Conservation (phyloP, 2,329 filamentous ascomycete genomes). For the Alternaria viburni region DNA sequence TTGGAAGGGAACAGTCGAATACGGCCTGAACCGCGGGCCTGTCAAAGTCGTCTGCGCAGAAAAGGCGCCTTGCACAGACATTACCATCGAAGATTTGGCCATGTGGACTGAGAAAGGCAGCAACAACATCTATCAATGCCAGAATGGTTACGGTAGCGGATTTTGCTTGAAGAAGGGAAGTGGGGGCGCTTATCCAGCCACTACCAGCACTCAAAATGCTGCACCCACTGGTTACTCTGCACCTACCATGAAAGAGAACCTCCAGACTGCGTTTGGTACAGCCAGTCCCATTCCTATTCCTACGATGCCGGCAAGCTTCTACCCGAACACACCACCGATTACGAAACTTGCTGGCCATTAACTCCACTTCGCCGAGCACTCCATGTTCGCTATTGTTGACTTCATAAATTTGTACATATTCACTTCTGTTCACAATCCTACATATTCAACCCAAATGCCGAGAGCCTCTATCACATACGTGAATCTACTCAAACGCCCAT, state of each 20-base stretch:
- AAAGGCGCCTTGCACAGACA: constrained; percentile 59
- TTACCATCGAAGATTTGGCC: constrained; percentile 58
- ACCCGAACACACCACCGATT: constrained; percentile 45
- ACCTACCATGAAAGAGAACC: constrained; percentile 43
- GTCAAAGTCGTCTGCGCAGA: constrained; percentile 61
- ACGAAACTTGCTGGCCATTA: constrained; percentile 35
- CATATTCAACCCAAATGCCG: neutral
- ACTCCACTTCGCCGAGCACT: neutral
- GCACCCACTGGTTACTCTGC: constrained; percentile 50
- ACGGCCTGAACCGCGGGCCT: constrained; percentile 60
- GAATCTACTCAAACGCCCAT: constrained; percentile 5
- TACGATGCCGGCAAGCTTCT: constrained; percentile 50
- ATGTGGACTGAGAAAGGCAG: constrained; percentile 60
- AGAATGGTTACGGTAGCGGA: constrained; percentile 57
- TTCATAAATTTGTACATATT: neutral
- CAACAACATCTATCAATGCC: constrained; percentile 54
- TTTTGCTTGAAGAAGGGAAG: constrained; percentile 53
- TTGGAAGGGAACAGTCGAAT: constrained; percentile 62
- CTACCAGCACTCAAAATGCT: constrained; percentile 43
- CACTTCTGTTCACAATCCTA: neutral
- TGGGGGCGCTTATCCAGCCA: constrained; percentile 36
- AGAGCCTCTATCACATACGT: neutral
- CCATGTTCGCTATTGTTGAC: neutral
- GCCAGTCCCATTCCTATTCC: constrained; percentile 51
- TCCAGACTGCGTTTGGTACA: constrained; percentile 39